phyloP scores from a whole-genome alignment of 176 grass and related monocot genomes.

The Carex myosuroides region DNA sequence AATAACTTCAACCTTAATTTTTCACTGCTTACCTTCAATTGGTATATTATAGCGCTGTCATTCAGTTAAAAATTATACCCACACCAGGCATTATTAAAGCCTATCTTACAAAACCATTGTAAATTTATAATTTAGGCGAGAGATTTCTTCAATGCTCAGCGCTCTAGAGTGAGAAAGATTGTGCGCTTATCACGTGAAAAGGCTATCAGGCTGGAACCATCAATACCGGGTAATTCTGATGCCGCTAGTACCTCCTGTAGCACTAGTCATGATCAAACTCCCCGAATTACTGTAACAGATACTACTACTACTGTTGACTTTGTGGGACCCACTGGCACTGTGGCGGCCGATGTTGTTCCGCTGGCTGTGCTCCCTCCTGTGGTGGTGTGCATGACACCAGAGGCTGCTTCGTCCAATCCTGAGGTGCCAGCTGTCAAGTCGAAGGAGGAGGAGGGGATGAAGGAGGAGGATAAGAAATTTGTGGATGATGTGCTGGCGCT shows the following conservation, averaged over 20 bases:
- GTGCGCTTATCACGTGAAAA: conserved; percentile 68
- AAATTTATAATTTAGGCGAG: conserved; percentile 37
- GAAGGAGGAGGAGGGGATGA: neutral
- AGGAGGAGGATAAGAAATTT: conserved; percentile 80
- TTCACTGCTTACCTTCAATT: neutral
- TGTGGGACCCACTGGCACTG: neutral
- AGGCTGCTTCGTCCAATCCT: neutral
- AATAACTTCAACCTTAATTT: neutral
- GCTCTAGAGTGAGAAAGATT: conserved; percentile 74
- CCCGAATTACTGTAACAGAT: neutral
- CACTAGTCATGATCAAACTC: neutral
- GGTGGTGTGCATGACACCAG: neutral
- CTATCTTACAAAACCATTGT: neutral
- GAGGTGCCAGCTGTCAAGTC: neutral
- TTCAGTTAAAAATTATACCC: neutral
- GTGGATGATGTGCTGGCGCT: conserved; percentile 74
- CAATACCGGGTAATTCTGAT: conserved; percentile 30
- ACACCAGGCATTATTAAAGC: neutral
- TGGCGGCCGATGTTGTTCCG: neutral
- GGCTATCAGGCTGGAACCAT: conserved; percentile 38
- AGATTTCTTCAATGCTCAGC: conserved; percentile 81
- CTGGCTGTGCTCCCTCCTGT: conserved; percentile 1
- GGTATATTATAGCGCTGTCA: neutral
- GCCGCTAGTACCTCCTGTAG: neutral
- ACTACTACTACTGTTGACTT: neutral